Percentiles rank a stretch among this genome's conserved stretches.
Conservation (phyloP, 2,329 filamentous ascomycete genomes). For the Aureobasidium melanogenum region DNA sequence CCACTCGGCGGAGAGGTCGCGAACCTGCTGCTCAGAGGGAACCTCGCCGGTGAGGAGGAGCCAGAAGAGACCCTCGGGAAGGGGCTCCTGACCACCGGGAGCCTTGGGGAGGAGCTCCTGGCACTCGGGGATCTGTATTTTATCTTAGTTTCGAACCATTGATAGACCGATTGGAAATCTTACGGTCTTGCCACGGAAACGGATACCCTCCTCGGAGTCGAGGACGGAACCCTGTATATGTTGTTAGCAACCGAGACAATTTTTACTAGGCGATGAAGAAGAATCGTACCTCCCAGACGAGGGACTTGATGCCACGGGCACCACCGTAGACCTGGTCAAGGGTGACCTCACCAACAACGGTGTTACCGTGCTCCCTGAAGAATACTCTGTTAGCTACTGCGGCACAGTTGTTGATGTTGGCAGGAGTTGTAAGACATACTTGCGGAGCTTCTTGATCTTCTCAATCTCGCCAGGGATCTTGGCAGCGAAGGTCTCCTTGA, state of each 20-base stretch:
- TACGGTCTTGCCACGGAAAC: constrained; percentile 93
- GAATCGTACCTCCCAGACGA: constrained; percentile 77
- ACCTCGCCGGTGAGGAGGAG: constrained; percentile 97
- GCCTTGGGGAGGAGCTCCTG: constrained; percentile 59
- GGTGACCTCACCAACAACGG: constrained; percentile 94
- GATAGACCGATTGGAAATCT: constrained; percentile 19
- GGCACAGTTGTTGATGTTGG: not conserved
- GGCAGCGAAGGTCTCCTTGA: constrained; percentile 98
- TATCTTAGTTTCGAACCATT: constrained; percentile 11
- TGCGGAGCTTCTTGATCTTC: constrained; percentile 97
- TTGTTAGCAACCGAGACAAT: not conserved
- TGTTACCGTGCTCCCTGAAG: constrained; percentile 80
- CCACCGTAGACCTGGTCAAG: constrained; percentile 99
- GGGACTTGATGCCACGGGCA: constrained; percentile 96
- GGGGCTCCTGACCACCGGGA: constrained; percentile 13
- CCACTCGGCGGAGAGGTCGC: constrained; percentile 97
- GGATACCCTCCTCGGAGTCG: constrained; percentile 97
- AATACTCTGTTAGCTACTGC: constrained; percentile 18
- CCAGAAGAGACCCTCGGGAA: constrained; percentile 81
- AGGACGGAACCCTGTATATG: constrained; percentile 70
- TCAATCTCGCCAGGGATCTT: constrained; percentile 94
- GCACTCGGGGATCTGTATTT: constrained; percentile 77
- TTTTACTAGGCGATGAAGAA: not conserved
- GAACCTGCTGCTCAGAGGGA: constrained; percentile 94
- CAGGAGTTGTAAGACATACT: constrained; percentile 50